Evolutionary conservation across 2,329 filamentous ascomycete species (phyloP), one percentile per base, ranked within the genome.

Genomic region (Phialophora tarda): DNA sequence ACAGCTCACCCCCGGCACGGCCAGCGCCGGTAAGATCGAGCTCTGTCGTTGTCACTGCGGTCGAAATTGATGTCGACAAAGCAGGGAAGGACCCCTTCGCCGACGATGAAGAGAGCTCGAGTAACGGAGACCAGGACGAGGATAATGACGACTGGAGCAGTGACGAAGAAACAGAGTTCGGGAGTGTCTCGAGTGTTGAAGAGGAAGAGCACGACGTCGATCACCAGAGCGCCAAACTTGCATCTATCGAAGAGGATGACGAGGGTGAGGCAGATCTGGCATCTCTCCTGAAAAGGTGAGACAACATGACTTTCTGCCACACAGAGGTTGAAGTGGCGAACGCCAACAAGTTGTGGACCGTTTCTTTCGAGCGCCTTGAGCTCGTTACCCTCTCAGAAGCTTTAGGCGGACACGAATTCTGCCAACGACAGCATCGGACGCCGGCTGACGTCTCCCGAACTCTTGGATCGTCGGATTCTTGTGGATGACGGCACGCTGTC

Each of bases 141-240:
- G 47, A 50, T 12, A 7, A 54, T 30, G 11, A 54, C 11, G 51
- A 28, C n/a, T 60, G 58, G 58, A 60, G 58, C 58, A 60, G 58
- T 41, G 58, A 60, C 58, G 58, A 53, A 17, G 58, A 60, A 47
- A 60, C 58, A 23, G 58, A 60, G 21, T 60, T 60, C 23, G 58
- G 58, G 21, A 60, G 58, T 12, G 58, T 60, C 28, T 60, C 58
- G 26, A 60, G 58, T 23, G 47, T 60, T 12, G 58, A 60, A 10
- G 58, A 60, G 6, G 58, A 60, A 2, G 14, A 38, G 10, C 7
- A 38, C 30, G 26, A 11, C 11, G 24, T 17, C 47, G 23, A n/a
- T 26, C n/a, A 30, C 10, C 26, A 30, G 17, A 11, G 11, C 28
- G 44, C 47, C 10, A 32, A 48, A 21, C 47, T 54, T 3, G 8